Percentiles rank a stretch among this genome's conserved stretches.
phyloP scores from a whole-genome alignment of 345 rosid genomes.

The Brassica cretica region DNA sequence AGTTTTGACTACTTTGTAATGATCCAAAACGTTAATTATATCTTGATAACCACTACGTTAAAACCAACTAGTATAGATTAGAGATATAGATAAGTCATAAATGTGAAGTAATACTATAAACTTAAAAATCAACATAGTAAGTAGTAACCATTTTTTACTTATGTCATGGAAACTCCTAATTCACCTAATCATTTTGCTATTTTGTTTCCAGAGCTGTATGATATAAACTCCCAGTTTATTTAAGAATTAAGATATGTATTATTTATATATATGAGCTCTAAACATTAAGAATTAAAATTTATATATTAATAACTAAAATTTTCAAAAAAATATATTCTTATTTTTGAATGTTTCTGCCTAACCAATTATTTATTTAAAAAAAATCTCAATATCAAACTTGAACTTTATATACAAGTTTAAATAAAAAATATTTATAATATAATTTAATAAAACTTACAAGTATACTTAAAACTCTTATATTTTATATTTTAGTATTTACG shows the following conservation, averaged over 20 bases:
- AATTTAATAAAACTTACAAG: no score
- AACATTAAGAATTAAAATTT: no score
- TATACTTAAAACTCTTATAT: no score
- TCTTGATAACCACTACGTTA: not conserved
- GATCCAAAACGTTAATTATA: not conserved
- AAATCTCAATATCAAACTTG: no score
- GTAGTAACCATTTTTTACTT: not conserved
- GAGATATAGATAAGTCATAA: not conserved
- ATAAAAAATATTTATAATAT: no score
- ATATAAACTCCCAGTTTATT: not conserved
- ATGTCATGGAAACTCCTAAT: not conserved
- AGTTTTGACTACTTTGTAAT: not conserved
- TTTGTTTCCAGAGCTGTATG: not conserved
- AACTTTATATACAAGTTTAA: no score
- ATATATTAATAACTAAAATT: no score
- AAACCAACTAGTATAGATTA: not conserved
- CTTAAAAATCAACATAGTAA: not conserved
- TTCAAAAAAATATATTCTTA: not conserved
- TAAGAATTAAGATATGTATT: not conserved
- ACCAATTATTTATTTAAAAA: no score
- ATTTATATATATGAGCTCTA: not conserved
- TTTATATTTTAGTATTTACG: no score
- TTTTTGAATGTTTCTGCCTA: not conserved
- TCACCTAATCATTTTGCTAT: not conserved
- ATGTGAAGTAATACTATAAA: not conserved